Evolutionary conservation across 306 rosid genomes (phyloP).

Genomic region (Ammopiptanthus mongolicus): DNA sequence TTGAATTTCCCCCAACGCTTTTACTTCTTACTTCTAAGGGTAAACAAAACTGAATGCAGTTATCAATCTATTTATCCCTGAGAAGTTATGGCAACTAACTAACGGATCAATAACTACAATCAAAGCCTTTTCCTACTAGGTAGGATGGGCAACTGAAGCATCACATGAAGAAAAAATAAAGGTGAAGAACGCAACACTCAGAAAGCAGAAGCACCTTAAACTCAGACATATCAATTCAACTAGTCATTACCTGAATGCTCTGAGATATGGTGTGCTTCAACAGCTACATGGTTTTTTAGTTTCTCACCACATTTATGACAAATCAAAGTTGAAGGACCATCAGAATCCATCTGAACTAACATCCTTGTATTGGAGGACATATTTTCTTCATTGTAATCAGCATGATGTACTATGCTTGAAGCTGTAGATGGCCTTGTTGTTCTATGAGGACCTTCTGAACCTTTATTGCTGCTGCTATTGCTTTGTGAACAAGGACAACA

Average conservation of each 20-base stretch:
- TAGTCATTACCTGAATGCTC: conserved; percentile 42
- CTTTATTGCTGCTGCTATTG: background rate
- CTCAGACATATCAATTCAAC: background rate
- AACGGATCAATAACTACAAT: no score
- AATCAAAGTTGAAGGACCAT: background rate
- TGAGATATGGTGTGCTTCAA: conserved; percentile 37
- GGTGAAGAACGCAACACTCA: background rate
- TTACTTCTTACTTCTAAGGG: no score
- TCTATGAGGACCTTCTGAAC: conserved; percentile 2
- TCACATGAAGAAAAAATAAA: background rate
- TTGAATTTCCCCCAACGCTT: no score
- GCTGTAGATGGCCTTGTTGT: conserved; percentile 5
- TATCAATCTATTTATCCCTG: no score
- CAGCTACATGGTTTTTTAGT: conserved; percentile 18
- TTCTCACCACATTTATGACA: conserved; percentile 42
- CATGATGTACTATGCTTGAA: background rate
- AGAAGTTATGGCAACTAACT: background rate
- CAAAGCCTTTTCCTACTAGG: no score
- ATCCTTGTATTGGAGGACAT: no score
- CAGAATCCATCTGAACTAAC: conserved; percentile 18
- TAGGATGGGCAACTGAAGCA: background rate
- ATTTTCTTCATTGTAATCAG: conserved; percentile 18
- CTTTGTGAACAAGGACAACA: conserved; percentile 20
- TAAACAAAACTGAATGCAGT: no score
- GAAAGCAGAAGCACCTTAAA: background rate